These are phyloP conservation scores for Chaetoceros tenuissimus DNA, from an alignment of 108 stramenopile genomes.

Conservation along the genomic window DNA sequence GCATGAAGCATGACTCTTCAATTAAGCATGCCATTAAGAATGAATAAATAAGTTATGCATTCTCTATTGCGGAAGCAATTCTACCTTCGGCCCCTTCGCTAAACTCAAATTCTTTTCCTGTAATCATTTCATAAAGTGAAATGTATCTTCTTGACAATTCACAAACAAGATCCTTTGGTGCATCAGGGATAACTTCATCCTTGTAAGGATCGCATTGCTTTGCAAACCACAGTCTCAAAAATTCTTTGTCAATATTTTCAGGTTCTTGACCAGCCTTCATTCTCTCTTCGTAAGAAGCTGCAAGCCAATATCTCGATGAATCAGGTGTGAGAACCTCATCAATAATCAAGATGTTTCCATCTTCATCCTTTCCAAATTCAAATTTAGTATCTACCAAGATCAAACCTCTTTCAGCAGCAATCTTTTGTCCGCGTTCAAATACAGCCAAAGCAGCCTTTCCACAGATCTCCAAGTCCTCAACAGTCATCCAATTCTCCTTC, in stretches of 20 bases:
- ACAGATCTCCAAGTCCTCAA: constrained; percentile 77
- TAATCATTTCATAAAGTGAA: constrained; percentile 94
- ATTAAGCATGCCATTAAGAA: too few relatives aligned
- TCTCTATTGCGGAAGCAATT: constrained; percentile 55
- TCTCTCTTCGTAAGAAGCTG: constrained; percentile 76
- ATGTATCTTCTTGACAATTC: constrained; percentile 94
- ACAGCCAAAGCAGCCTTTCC: constrained; percentile 61
- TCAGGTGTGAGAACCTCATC: constrained; percentile 99
- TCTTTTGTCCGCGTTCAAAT: constrained; percentile 80
- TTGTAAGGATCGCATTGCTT: constrained; percentile 98
- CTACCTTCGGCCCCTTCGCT: constrained; percentile 31
- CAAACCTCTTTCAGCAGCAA: constrained; percentile 79
- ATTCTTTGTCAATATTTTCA: constrained; percentile 99
- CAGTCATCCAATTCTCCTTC: constrained; percentile 78
- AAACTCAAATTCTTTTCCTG: constrained; percentile 82
- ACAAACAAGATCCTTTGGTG: constrained; percentile 89
- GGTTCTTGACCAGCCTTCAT: constrained; percentile 85
- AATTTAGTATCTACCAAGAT: constrained; percentile 99
- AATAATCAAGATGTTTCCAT: constrained; percentile 83
- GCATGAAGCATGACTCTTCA: too few relatives aligned
- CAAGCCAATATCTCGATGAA: constrained; percentile 96
- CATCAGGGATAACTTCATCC: constrained; percentile 84
- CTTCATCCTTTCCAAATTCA: constrained; percentile 89
- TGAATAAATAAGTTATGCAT: too few relatives aligned
- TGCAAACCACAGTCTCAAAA: constrained; percentile 93